phyloP scores from a whole-genome alignment of 2,329 filamentous ascomycete species.

The Penicillium capsulatum region DNA sequence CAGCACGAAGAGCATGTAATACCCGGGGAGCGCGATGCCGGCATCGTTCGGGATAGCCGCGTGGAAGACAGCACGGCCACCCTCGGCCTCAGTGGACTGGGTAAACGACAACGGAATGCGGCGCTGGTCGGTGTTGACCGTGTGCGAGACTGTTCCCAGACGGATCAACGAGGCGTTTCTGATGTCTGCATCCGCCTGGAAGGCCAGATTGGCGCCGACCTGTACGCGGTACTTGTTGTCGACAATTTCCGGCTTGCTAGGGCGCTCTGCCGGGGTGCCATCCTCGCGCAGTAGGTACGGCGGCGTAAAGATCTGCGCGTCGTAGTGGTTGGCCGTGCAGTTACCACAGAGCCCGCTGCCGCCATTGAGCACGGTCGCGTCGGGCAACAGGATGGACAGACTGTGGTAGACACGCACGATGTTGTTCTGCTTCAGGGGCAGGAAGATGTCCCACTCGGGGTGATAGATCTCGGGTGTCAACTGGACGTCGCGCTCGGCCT shows the following conservation, averaged over 20 bases:
- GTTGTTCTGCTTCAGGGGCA: constrained; percentile 19
- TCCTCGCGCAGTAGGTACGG: constrained; percentile 51
- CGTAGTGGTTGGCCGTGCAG: constrained; percentile 49
- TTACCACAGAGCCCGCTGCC: constrained; percentile 54
- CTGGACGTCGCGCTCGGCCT: constrained; percentile 35
- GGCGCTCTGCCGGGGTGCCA: constrained; percentile 27
- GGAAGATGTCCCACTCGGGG: constrained; percentile 42
- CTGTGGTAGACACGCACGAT: constrained; percentile 45
- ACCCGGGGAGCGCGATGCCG: constrained; percentile 51
- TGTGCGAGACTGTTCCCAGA: constrained; percentile 50
- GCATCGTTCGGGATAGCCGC: constrained; percentile 45
- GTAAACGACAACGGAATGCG: constrained; percentile 43
- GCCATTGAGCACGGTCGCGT: constrained; percentile 49
- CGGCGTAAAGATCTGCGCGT: constrained; percentile 54
- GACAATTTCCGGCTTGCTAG: constrained; percentile 25
- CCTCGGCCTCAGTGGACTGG: background rate
- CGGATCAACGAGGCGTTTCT: constrained; percentile 44
- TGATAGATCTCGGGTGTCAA: constrained; percentile 48
- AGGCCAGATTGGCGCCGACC: constrained; percentile 6
- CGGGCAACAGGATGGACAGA: constrained; percentile 47
- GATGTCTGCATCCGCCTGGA: constrained; percentile 34
- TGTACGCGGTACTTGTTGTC: constrained; percentile 46
- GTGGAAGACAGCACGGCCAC: constrained; percentile 12
- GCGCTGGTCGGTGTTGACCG: constrained; percentile 56
- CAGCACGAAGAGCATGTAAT: constrained; percentile 54